Percentiles rank a stretch among this genome's conserved stretches.
These are phyloP conservation scores for Pythium pectinolyticum DNA, from an alignment of 352 stramenopile genomes.

Conservation along the genomic window DNA sequence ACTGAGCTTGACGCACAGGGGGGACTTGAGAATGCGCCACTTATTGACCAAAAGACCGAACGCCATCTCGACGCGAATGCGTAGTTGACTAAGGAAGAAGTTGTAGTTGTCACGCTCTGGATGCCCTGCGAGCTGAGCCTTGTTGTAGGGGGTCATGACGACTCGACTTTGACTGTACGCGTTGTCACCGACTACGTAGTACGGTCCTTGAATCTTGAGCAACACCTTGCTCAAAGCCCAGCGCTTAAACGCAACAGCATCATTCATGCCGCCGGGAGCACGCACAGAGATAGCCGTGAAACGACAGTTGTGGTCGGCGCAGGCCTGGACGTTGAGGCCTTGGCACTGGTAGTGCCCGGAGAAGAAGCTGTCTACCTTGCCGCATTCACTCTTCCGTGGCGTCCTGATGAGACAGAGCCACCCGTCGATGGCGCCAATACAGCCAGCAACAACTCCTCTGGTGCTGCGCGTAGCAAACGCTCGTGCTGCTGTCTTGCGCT, in stretches of 20 bases:
- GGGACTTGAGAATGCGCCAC: conserved; percentile 3
- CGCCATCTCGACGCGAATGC: conserved; percentile 9
- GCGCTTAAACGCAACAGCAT: neutral
- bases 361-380: neutral
- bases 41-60: conserved; percentile 7
- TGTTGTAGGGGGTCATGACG: neutral
- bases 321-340: conserved; percentile 9
- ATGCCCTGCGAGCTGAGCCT: neutral
- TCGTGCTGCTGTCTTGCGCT: too few species aligned
- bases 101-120: conserved; percentile 4
- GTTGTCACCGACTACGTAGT: conserved; percentile 1
- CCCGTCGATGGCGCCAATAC: conserved; percentile 2
- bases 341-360: conserved; percentile 9
- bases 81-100: conserved; percentile 4
- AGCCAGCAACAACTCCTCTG: too few species aligned
- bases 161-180: neutral
- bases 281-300: neutral
- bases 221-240: neutral
- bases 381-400: neutral
- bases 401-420: conserved; percentile 1
- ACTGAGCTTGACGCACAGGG: neutral
- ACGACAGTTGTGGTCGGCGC: neutral
- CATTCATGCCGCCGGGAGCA: neutral
- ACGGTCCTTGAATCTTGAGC: neutral
- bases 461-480: too few species aligned